These are phyloP conservation scores for Lentinula lateritia DNA, from an alignment of 768 basidiomycete species.

Conservation along the genomic window DNA sequence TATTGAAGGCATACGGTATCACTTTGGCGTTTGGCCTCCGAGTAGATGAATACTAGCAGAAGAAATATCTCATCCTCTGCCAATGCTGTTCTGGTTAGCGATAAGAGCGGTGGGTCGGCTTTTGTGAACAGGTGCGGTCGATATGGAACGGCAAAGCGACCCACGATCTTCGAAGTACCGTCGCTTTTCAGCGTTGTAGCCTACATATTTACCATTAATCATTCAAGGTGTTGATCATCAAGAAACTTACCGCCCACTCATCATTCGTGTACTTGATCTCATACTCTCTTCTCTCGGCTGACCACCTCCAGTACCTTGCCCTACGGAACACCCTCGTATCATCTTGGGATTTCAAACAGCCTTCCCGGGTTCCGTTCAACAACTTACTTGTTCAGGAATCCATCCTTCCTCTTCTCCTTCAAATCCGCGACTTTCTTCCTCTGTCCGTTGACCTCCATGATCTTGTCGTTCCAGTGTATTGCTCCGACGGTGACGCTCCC, in stretches of 20 bases:
- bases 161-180: constrained; percentile 24
- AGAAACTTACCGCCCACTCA: constrained; percentile 39
- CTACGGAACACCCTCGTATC: constrained; percentile 16
- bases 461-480: constrained; percentile 47
- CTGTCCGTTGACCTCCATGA: constrained; percentile 38
- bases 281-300: constrained; percentile 37
- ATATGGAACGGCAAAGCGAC: constrained; percentile 36
- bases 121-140: constrained; percentile 47
- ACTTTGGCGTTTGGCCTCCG: constrained; percentile 33
- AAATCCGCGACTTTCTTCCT: constrained; percentile 34
- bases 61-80: constrained; percentile 36
- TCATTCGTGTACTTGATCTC: constrained; percentile 34
- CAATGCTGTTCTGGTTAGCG: constrained; percentile 34
- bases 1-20: constrained; percentile 22
- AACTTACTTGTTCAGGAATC: constrained; percentile 31
- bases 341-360: neutral
- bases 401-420: constrained; percentile 27
- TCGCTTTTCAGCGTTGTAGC: constrained; percentile 17
- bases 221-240: neutral
- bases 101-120: constrained; percentile 30
- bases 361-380: neutral
- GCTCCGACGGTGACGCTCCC: constrained; percentile 29
- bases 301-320: constrained; percentile 40
- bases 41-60: constrained; percentile 32
- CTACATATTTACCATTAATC: neutral